Evolutionary conservation across 352 stramenopile genomes (phyloP), one percentile per base, ranked within the genome.

Genomic region (Pythium aristosporum): DNA sequence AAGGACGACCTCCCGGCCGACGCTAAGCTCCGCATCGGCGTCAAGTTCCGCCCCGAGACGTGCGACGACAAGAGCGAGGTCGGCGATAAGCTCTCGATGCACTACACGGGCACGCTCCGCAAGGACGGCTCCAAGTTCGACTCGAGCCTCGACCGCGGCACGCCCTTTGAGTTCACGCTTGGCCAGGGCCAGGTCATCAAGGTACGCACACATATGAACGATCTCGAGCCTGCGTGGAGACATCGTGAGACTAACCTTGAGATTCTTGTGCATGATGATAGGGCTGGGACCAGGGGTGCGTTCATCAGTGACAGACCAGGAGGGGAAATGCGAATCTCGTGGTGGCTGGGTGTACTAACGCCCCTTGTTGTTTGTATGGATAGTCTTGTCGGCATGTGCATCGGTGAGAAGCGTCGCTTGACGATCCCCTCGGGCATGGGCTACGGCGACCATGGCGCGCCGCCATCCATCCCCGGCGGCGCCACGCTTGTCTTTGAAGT

Each of bases 41-140:
- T 92, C 61, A 96, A 94, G 69, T 85, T 77, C 67, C 81, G 85
- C 25, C 87, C 87, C 2, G 72, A 89, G 53, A 70, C 70, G 41
- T 94, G 87, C 72, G 62, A 65, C 13, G 73, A 82, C 62, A 93
- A 92, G 82, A 90, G 72, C 62, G 69, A 89, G 67, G 61, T 74
- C 53, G 93, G 93, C 32, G 87, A 94, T 68, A 88, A 95, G 69
- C 83, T 99, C 28, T 97, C 88, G 57, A 98, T 98, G 70, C 92
- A 98, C 81, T 98, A 98, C 88, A 98, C 92, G 48, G 97, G 97
- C 43, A 98, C 85, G 32, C 74, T 99, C 37, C 88, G 83, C 68
- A 98, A 97, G 70, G 93, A 98, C 76, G 97, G 97, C 56, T 97
- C 88, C 65, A 94, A 98, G 70, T 99, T 99, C 72, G 97, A 99